Evolutionary conservation across 129 eudicot species (phyloP).

Genomic region (Centaurea solstitialis): DNA sequence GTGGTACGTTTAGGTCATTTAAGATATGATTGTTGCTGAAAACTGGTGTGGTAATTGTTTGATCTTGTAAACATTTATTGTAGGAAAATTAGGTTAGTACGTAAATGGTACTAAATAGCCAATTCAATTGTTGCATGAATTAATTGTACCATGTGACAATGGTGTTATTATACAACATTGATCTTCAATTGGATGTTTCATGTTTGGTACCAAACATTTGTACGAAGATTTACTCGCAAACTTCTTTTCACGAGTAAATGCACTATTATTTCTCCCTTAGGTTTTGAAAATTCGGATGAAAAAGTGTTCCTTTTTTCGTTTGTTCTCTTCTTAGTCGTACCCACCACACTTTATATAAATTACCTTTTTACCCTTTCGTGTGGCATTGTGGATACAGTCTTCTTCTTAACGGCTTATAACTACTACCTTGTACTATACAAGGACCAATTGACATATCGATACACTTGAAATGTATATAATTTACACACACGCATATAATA

Average conservation of each 20-base stretch:
- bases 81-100: neutral
- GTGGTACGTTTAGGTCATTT: neutral
- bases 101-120: neutral
- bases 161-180: constrained; percentile 2
- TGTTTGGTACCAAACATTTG: constrained; percentile 5
- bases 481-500: no score
- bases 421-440: neutral
- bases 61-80: neutral
- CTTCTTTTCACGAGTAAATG: neutral
- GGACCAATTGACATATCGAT: neutral
- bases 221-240: constrained; percentile 2
- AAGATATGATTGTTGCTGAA: neutral
- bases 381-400: neutral
- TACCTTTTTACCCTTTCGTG: neutral
- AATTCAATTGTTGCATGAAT: neutral
- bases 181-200: neutral
- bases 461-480: neutral
- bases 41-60: neutral
- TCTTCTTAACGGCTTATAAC: neutral
- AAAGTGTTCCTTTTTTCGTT: constrained; percentile 9
- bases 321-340: neutral
- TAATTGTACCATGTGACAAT: constrained; percentile 7
- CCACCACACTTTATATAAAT: neutral
- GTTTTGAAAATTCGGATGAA: neutral
- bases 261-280: neutral